Conservation (phyloP, 1,284 basidiomycete species). For the Heterobasidion occidentale region DNA sequence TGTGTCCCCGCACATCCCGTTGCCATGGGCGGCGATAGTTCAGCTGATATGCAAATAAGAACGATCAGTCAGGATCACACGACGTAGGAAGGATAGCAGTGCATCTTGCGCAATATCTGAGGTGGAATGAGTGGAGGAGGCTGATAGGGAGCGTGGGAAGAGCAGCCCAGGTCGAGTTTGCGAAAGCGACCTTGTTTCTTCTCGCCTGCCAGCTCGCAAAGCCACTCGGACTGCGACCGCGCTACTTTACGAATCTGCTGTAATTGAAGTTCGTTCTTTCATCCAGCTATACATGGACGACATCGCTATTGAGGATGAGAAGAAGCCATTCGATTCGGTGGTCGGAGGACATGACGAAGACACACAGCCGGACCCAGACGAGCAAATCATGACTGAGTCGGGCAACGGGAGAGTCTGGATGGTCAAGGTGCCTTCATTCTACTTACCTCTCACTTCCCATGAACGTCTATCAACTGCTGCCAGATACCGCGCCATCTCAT, state of each 20-base stretch:
- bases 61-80: too few species aligned
- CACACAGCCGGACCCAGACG: conserved; percentile 66
- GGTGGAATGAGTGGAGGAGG: too few species aligned
- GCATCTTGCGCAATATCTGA: too few species aligned
- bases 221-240: neutral
- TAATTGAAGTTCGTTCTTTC: neutral
- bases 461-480: neutral
- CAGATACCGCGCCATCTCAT: conserved; percentile 33
- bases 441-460: neutral
- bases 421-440: conserved; percentile 49
- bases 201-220: too few species aligned
- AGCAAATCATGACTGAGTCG: conserved; percentile 64
- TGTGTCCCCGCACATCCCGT: too few species aligned
- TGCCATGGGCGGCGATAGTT: too few species aligned
- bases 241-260: neutral
- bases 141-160: too few species aligned
- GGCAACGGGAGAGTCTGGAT: conserved; percentile 71
- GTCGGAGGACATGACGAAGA: conserved; percentile 44
- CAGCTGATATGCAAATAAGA: too few species aligned
- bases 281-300: conserved; percentile 32
- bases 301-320: conserved; percentile 46
- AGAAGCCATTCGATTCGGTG: conserved; percentile 60
- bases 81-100: too few species aligned
- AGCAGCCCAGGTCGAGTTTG: too few species aligned
- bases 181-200: too few species aligned